Evolutionary conservation across 2,329 filamentous ascomycete species (phyloP).

Genomic region (Hymenoscyphus fraxineus): DNA sequence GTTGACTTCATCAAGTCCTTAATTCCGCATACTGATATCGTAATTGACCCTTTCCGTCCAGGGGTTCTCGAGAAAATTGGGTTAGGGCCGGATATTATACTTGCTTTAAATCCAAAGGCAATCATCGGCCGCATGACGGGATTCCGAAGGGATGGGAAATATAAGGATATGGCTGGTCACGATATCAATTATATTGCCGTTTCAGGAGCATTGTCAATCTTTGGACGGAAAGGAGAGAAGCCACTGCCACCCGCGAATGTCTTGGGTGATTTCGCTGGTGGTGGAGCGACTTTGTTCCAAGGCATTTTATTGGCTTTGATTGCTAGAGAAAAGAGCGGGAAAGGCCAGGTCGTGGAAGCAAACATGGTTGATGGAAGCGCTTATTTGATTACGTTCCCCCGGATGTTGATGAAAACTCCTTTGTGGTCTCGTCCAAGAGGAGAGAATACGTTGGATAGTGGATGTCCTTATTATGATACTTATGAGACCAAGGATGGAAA

Average conservation of each 20-base stretch:
- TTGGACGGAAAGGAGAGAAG: constrained; percentile 65
- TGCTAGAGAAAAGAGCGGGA: constrained; percentile 57
- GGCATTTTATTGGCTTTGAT: constrained; percentile 80
- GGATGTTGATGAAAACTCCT: constrained; percentile 61
- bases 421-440: constrained; percentile 64
- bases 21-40: constrained; percentile 61
- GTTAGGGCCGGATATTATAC: constrained; percentile 65
- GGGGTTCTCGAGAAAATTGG: constrained; percentile 84
- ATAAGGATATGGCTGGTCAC: constrained; percentile 84
- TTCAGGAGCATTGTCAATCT: constrained; percentile 70
- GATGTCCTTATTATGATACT: constrained; percentile 82
- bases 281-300: constrained; percentile 75
- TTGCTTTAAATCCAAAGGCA: constrained; percentile 66
- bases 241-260: constrained; percentile 81
- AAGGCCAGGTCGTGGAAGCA: constrained; percentile 85
- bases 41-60: constrained; percentile 92
- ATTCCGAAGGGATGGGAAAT: constrained; percentile 82
- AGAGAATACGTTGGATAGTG: constrained; percentile 76
- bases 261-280: constrained; percentile 86
- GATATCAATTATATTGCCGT: constrained; percentile 97
- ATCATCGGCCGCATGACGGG: constrained; percentile 86
- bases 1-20: constrained; percentile 64
- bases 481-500: constrained; percentile 78
- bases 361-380: constrained; percentile 93
- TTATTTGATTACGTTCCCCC: constrained; percentile 74